A percentile compares a stretch with the other conserved stretches of the same genome.
Conservation (phyloP, 176 grass and related monocot species). For the Cymbopogon citratus region DNA sequence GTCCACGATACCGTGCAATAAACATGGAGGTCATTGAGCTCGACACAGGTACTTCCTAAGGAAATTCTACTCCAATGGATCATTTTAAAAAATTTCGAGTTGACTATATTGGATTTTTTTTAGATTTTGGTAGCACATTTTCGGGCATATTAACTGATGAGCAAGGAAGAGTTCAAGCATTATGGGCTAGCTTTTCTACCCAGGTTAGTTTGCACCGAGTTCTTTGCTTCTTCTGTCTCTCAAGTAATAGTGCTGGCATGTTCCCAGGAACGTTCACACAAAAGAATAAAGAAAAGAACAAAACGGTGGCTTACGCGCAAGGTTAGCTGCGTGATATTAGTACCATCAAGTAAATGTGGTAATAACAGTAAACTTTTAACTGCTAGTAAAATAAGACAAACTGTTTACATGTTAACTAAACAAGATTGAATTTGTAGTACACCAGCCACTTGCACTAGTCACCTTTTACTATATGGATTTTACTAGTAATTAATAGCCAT, state of each 20-base stretch:
- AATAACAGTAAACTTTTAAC: not conserved
- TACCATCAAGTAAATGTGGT: conserved; percentile 29
- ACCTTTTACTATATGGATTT: not conserved
- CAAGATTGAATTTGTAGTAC: not conserved
- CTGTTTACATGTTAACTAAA: not conserved
- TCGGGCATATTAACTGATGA: conserved; percentile 96
- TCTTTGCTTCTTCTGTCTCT: conserved; percentile 24
- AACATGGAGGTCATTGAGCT: conserved; percentile 99
- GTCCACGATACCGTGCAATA: conserved; percentile 85
- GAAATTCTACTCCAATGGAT: not conserved
- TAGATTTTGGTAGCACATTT: conserved; percentile 98
- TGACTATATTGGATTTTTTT: conserved; percentile 22
- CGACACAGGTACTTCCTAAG: conserved; percentile 71
- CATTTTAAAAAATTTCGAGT: not conserved
- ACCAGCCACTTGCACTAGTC: not conserved
- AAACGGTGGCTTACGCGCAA: conserved; percentile 38
- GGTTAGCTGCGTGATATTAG: conserved; percentile 35
- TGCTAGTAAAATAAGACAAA: not conserved
- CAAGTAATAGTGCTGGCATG: conserved; percentile 36
- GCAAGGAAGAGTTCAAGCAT: conserved; percentile 95
- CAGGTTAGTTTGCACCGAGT: conserved; percentile 60
- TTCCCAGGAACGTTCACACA: conserved; percentile 31
- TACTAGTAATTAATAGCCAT: not conserved
- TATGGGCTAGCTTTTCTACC: conserved; percentile 99
- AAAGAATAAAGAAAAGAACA: conserved; percentile 58